These are phyloP conservation scores for Venturiaceae sp. DNA, from an alignment of 2,329 filamentous ascomycete species.

Conservation along the genomic window DNA sequence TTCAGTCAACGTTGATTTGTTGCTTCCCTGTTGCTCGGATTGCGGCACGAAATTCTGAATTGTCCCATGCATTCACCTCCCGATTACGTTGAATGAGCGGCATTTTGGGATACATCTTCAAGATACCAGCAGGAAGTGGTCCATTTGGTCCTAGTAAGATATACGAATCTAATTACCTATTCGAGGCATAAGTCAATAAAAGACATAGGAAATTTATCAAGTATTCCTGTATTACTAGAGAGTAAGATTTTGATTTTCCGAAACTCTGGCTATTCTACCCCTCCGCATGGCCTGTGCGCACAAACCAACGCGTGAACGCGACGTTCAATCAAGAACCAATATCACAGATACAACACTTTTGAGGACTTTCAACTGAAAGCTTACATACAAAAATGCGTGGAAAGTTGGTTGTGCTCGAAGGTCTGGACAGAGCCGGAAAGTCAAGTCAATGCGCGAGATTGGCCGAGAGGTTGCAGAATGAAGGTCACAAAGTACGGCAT, in stretches of 20 bases:
- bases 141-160: constrained; percentile 55
- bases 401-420: constrained; percentile 75
- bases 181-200: no score
- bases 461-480: constrained; percentile 39
- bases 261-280: no score
- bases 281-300: no score
- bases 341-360: no score
- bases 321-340: no score
- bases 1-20: constrained; percentile 64
- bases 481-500: constrained; percentile 44
- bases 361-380: no score
- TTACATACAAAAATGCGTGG: constrained; percentile 50
- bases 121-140: constrained; percentile 58
- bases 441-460: constrained; percentile 77
- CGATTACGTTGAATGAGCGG: constrained; percentile 59
- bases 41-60: constrained; percentile 55
- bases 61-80: constrained; percentile 72
- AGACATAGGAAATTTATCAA: no score
- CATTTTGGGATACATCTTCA: constrained; percentile 55
- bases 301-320: no score
- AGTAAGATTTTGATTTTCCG: no score
- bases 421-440: constrained; percentile 83
- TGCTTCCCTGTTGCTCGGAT: constrained; percentile 55
- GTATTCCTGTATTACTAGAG: no score
- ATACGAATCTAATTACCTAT: no score